Conservation (phyloP, 345 rosid genomes). For the Pistacia integerrima region DNA sequence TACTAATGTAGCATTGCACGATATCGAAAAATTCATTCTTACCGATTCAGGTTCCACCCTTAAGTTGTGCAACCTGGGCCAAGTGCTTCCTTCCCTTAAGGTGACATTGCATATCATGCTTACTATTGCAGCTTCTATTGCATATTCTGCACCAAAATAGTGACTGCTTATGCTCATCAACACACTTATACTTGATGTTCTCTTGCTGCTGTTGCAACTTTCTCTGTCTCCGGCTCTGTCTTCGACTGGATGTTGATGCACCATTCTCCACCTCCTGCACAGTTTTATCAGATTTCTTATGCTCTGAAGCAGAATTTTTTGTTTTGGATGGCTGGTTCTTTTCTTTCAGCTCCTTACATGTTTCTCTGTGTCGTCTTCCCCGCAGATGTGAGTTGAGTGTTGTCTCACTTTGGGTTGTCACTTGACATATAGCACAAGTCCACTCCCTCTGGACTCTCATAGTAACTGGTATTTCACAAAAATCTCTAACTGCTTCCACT, state of each 20-base stretch:
- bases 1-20: no score
- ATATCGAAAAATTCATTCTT: no score
- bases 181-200: not conserved
- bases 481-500: not conserved
- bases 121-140: not conserved
- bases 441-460: conserved; percentile 28
- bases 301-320: not conserved
- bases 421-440: conserved; percentile 35
- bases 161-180: not conserved
- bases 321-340: conserved; percentile 17
- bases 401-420: conserved; percentile 22
- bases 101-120: not conserved
- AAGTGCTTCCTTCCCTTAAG: not conserved
- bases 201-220: not conserved
- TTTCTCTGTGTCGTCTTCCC: conserved; percentile 26
- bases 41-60: not conserved
- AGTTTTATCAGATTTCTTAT: not conserved
- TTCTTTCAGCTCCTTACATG: conserved; percentile 11
- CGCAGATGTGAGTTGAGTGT: conserved; percentile 24
- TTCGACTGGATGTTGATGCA: not conserved
- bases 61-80: not conserved
- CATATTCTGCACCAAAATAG: not conserved
- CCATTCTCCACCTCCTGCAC: not conserved
- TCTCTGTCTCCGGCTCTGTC: not conserved
- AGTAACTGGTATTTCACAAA: not conserved